These are phyloP conservation scores for Neofusicoccum cordaticola DNA, from an alignment of 2,329 filamentous ascomycete genomes.

Conservation along the genomic window DNA sequence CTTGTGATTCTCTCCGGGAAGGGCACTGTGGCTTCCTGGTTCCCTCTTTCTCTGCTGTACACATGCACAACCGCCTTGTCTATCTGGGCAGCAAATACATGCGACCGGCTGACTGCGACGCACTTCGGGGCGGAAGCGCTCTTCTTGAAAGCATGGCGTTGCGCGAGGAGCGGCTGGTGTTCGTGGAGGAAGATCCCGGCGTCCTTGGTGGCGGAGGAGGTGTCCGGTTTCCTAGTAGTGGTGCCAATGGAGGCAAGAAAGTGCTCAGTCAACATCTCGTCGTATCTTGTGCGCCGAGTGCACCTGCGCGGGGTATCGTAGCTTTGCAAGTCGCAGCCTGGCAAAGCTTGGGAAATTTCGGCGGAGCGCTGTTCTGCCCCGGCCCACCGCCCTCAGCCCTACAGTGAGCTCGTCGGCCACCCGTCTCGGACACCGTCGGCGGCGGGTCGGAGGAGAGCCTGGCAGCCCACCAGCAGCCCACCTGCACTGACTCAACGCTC, in stretches of 20 bases:
- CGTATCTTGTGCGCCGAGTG: not conserved
- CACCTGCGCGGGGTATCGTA: constrained; percentile 7
- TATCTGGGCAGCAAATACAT: constrained; percentile 87
- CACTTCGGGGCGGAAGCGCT: constrained; percentile 77
- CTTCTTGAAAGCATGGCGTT: constrained; percentile 84
- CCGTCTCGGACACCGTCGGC: constrained; percentile 15
- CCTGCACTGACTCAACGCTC: constrained; percentile 1
- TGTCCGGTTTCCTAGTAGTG: constrained; percentile 40
- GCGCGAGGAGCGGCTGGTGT: constrained; percentile 71
- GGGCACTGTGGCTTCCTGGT: constrained; percentile 82
- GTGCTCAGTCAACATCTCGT: constrained; percentile 49
- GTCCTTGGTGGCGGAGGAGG: constrained; percentile 63
- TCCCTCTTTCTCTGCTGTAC: constrained; percentile 78
- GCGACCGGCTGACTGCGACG: constrained; percentile 73
- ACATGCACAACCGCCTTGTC: constrained; percentile 93
- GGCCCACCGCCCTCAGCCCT: constrained; percentile 8
- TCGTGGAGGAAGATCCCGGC: constrained; percentile 84
- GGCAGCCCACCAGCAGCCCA: not conserved
- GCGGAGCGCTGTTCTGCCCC: constrained; percentile 5
- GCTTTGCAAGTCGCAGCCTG: not conserved
- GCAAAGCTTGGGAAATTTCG: constrained; percentile 13
- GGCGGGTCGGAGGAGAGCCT: not conserved
- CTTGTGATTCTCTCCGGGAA: constrained; percentile 85
- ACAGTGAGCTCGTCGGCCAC: not conserved
- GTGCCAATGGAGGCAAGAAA: constrained; percentile 49